phyloP scores from a whole-genome alignment of 768 basidiomycete species.

The Ramaria rubella region DNA sequence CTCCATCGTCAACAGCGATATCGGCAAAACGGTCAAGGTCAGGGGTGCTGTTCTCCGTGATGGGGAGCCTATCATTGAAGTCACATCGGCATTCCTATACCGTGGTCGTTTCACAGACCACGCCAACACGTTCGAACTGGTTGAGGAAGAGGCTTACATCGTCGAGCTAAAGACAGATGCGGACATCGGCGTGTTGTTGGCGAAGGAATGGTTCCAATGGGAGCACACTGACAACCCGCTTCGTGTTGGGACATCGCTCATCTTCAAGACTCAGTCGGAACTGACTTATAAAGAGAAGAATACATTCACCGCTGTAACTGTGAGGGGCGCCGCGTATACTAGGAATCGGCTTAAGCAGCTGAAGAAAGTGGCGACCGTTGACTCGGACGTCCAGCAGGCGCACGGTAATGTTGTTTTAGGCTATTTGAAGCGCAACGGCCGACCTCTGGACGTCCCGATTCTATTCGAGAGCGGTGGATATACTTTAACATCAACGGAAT shows the following conservation, averaged over 20 bases:
- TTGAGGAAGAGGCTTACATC: conserved; percentile 83
- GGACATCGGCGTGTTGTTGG: conserved; percentile 81
- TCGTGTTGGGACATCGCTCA: conserved; percentile 70
- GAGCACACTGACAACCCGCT: conserved; percentile 75
- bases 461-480: conserved; percentile 86
- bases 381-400: conserved; percentile 80
- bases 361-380: conserved; percentile 82
- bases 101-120: conserved; percentile 92
- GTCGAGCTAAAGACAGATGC: conserved; percentile 75
- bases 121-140: conserved; percentile 91
- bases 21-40: conserved; percentile 90
- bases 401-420: conserved; percentile 91
- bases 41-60: conserved; percentile 77
- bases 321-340: conserved; percentile 80
- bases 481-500: conserved; percentile 58
- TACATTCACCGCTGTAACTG: conserved; percentile 72
- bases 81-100: conserved; percentile 93
- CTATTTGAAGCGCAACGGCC: conserved; percentile 89
- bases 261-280: conserved; percentile 85
- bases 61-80: conserved; percentile 81
- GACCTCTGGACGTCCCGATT: conserved; percentile 64
- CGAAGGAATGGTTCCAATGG: conserved; percentile 99
- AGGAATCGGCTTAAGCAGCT: conserved; percentile 83
- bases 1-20: conserved; percentile 83
- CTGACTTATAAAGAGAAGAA: conserved; percentile 89